Percentiles rank a stretch among this genome's conserved stretches.
Conservation (phyloP, 2,329 filamentous ascomycete genomes). For the Thelonectria rubi region DNA sequence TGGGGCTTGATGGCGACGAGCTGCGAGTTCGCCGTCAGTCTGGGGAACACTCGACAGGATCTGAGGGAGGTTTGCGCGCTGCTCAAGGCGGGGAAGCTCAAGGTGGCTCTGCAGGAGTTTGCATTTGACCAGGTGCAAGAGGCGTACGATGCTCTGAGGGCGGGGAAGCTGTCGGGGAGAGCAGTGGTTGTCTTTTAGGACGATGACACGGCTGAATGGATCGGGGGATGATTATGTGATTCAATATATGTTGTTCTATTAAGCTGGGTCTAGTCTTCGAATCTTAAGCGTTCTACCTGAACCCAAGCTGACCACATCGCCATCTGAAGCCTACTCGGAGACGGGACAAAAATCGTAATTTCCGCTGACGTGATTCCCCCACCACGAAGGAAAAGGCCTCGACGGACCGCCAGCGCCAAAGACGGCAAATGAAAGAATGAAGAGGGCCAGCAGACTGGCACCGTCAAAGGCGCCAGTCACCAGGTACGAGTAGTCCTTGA, state of each 20-base stretch:
- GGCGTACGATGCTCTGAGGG: background rate
- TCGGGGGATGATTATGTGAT: no score
- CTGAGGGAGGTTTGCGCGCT: background rate
- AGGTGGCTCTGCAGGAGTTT: background rate
- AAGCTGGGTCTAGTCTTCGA: no score
- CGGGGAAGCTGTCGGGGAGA: background rate
- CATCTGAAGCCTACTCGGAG: slow-evolving; percentile 37
- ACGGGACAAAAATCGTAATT: slow-evolving; percentile 59
- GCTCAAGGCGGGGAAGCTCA: background rate
- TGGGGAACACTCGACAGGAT: background rate
- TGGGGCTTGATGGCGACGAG: background rate
- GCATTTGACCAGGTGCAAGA: background rate
- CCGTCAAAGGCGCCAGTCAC: slow-evolving; percentile 64
- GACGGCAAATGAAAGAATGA: slow-evolving; percentile 64
- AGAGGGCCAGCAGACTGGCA: slow-evolving; percentile 57
- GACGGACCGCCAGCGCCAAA: slow-evolving; percentile 59
- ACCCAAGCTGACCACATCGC: no score
- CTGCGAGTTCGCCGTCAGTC: background rate
- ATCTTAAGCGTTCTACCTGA: no score
- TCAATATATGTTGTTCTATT: no score
- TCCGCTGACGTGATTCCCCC: slow-evolving; percentile 61
- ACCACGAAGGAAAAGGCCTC: slow-evolving; percentile 61
- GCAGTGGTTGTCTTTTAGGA: background rate
- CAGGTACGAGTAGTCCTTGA: slow-evolving; percentile 63
- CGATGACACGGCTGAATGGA: no score